These are phyloP conservation scores for Pseudocercospora vitis DNA, from an alignment of 2,329 filamentous ascomycete species.

Conservation along the genomic window DNA sequence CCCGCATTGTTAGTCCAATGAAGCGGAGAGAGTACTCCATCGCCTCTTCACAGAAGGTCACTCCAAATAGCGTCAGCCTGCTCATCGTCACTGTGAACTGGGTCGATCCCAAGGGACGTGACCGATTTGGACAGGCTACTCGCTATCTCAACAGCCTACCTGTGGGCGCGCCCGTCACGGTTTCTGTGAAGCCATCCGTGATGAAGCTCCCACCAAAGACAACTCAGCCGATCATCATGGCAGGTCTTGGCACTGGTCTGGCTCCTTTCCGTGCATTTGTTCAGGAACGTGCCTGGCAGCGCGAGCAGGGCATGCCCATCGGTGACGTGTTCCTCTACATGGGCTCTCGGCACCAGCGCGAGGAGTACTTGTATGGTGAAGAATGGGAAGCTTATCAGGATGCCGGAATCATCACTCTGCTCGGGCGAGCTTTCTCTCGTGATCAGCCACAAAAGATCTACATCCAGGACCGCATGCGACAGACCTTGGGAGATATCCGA, in stretches of 20 bases:
- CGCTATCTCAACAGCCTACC: conserved; percentile 78
- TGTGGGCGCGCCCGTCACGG: conserved; percentile 77
- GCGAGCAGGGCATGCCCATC: conserved; percentile 94
- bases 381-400: conserved; percentile 99
- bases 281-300: conserved; percentile 96
- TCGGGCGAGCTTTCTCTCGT: conserved; percentile 91
- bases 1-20: conserved; percentile 82
- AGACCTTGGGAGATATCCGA: conserved; percentile 79
- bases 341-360: conserved; percentile 92
- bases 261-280: conserved; percentile 99
- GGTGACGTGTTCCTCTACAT: conserved; percentile 93
- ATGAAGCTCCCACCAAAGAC: conserved; percentile 94
- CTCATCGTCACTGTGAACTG: conserved; percentile 98
- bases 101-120: conserved; percentile 83
- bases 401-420: conserved; percentile 88
- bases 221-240: conserved; percentile 96
- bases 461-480: conserved; percentile 96
- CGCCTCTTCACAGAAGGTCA: conserved; percentile 92
- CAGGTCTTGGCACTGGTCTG: conserved; percentile 93
- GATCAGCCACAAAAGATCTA: conserved; percentile 99
- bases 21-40: conserved; percentile 99
- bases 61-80: conserved; percentile 81
- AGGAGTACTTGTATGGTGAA: conserved; percentile 98
- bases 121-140: conserved; percentile 89
- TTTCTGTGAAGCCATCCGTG: conserved; percentile 94